Base-by-base conservation (phyloP, 2,329 filamentous ascomycete genomes). In the Geosmithia putterillii region DNA sequence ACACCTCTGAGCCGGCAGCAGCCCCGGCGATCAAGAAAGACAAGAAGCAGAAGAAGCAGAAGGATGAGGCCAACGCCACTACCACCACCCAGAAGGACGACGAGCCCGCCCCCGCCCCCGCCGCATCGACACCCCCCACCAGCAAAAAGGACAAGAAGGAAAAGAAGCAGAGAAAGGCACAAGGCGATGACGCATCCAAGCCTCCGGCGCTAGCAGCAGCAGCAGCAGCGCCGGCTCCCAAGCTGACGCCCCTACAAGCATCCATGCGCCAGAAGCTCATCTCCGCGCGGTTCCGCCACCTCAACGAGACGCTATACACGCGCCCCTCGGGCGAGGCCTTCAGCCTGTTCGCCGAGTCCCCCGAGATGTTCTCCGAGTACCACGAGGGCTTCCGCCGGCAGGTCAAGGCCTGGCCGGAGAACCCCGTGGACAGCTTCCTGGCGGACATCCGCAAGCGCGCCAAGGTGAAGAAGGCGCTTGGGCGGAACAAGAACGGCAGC, bases 221-320 rank as follows among this genome's bases (percentile, higher is more conserved):
- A 37, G 45, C 47, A 38, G 25, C 49, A 38, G 52, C 52, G 36
- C 19, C 54, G 41, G 57, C 65, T 22, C 57, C 62, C 48, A 86
- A 85, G 52, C 77, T 98, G 55, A 98, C 92, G 1, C 88, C 92
- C 3, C 79, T 98, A 45, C 92, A 98, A 70, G 79, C 83, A 44
- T 81, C 86, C 3, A 98, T 98, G 92, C 82, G 86, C 48, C 83
- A 88, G 57, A 98, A 98, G 69, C 80, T 98, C 49, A 74, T 94
- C 48, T 94, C 89, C 9, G 89, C 92, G 1, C 88, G 92, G 46
- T 98, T 98, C 75, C 87, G 92, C 50, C 88, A 96, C 63, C 79
- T 98, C 48, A 98, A 98, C 62, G 85, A 98, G 67, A 90, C 87
- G 0, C 80, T 98, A 14, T 98, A 98, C 67, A 96, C 90, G 4